Conservation (phyloP, 2,329 filamentous ascomycete genomes). For the Alternaria viburni region DNA sequence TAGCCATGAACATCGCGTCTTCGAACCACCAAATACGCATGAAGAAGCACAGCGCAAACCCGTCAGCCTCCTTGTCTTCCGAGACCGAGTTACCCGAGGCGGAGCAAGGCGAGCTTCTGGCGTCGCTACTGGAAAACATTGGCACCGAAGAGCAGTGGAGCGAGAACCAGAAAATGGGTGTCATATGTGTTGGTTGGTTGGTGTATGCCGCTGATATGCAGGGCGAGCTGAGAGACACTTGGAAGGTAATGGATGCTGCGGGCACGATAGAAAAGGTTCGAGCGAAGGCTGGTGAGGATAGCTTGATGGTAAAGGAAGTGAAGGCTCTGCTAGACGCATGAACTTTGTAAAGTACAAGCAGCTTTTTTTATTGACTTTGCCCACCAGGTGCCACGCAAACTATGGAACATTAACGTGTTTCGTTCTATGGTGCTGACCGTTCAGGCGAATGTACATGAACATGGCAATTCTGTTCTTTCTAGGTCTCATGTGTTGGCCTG, state of each 20-base stretch:
- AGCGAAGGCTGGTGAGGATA: constrained; percentile 33
- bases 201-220: constrained; percentile 72
- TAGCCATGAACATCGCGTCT: constrained; percentile 82
- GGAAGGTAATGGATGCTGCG: constrained; percentile 76
- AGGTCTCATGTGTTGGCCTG: no score
- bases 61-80: constrained; percentile 14
- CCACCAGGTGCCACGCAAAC: no score
- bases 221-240: constrained; percentile 80
- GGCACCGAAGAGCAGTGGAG: constrained; percentile 54
- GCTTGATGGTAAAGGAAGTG: constrained; percentile 45
- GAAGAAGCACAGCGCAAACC: constrained; percentile 53
- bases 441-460: no score
- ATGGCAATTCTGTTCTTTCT: no score
- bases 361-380: no score
- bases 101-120: constrained; percentile 81
- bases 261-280: constrained; percentile 59
- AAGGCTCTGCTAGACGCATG: constrained; percentile 19
- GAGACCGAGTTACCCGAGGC: constrained; percentile 63
- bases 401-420: no score
- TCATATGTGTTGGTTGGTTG: constrained; percentile 78
- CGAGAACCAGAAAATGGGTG: constrained; percentile 77
- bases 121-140: constrained; percentile 79
- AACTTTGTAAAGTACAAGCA: no score
- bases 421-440: no score
- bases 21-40: constrained; percentile 71